These are phyloP conservation scores for Colletotrichum sp. DNA, from an alignment of 2,329 filamentous ascomycete genomes.

Conservation along the genomic window DNA sequence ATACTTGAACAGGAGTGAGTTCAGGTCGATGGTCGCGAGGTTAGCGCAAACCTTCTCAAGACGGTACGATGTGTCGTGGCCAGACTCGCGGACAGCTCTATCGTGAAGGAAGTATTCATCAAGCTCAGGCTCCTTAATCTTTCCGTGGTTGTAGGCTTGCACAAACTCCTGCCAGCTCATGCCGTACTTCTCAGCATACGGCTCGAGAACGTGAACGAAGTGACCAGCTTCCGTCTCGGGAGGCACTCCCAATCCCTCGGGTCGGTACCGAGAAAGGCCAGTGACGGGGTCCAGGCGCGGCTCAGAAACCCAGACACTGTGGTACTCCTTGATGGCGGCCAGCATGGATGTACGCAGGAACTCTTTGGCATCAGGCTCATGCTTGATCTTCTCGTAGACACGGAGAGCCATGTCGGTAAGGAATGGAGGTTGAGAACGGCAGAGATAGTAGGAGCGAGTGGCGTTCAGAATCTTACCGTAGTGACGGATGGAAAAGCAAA, in stretches of 20 bases:
- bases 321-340: conserved; percentile 96
- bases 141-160: conserved; percentile 80
- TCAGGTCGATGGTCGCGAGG: conserved; percentile 91
- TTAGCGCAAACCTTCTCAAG: conserved; percentile 88
- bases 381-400: conserved; percentile 92
- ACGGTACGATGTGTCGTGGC: conserved; percentile 95
- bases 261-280: conserved; percentile 84
- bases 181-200: conserved; percentile 83
- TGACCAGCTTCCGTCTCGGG: conserved; percentile 90
- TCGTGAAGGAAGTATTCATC: conserved; percentile 98
- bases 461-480: conserved; percentile 99
- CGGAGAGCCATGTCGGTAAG: conserved; percentile 96
- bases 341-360: conserved; percentile 82
- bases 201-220: conserved; percentile 82
- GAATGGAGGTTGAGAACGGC: conserved; percentile 93
- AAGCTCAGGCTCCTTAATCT: conserved; percentile 82
- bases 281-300: conserved; percentile 80
- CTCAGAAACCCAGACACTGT: conserved; percentile 83
- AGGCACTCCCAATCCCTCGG: conserved; percentile 83
- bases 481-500: conserved; percentile 97
- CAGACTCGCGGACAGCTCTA: conserved; percentile 92
- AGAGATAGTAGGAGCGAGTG: conserved; percentile 94
- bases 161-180: conserved; percentile 88
- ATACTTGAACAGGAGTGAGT: conserved; percentile 95
- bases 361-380: conserved; percentile 78